Conservation (phyloP, 2,329 filamentous ascomycete genomes). For the Orbilia ellipsospora region DNA sequence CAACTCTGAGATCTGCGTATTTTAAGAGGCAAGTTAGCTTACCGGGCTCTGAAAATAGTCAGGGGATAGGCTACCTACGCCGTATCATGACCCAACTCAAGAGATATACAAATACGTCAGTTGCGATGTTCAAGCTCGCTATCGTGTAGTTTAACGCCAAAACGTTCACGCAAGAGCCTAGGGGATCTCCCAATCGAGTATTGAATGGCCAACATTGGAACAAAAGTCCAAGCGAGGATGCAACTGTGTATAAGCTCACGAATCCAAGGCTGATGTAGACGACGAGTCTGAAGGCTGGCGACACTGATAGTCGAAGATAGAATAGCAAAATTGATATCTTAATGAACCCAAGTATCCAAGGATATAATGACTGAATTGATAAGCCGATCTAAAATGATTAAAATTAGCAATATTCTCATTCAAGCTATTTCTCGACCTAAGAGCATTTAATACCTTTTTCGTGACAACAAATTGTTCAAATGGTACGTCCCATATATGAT, state of each 20-base stretch:
- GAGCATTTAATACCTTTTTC: constrained; percentile 37
- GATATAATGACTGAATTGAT: constrained; percentile 35
- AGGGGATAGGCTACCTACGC: too few species aligned
- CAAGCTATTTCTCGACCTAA: too few species aligned
- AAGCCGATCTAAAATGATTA: constrained; percentile 16
- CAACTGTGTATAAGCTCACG: constrained; percentile 29
- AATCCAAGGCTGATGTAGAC: constrained; percentile 35
- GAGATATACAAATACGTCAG: constrained; percentile 40
- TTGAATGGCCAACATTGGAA: constrained; percentile 52
- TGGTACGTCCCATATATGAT: constrained; percentile 42
- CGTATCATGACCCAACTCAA: constrained; percentile 51
- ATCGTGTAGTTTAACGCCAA: constrained; percentile 43
- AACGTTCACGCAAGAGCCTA: constrained; percentile 30
- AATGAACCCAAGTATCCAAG: constrained; percentile 46
- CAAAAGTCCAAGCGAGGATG: constrained; percentile 36
- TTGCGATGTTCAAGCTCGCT: constrained; percentile 48
- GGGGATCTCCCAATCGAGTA: constrained; percentile 17
- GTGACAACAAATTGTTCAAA: constrained; percentile 30
- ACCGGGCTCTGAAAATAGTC: not conserved
- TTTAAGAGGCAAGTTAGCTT: constrained; percentile 11
- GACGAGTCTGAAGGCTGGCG: constrained; percentile 33
- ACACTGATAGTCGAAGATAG: constrained; percentile 41
- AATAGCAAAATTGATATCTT: constrained; percentile 47
- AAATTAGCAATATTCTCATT: not conserved
- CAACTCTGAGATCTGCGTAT: constrained; percentile 28